Percentiles rank a stretch among this genome's conserved stretches.
Conservation (phyloP, 2,329 filamentous ascomycete genomes). For the Fusarium continuum region DNA sequence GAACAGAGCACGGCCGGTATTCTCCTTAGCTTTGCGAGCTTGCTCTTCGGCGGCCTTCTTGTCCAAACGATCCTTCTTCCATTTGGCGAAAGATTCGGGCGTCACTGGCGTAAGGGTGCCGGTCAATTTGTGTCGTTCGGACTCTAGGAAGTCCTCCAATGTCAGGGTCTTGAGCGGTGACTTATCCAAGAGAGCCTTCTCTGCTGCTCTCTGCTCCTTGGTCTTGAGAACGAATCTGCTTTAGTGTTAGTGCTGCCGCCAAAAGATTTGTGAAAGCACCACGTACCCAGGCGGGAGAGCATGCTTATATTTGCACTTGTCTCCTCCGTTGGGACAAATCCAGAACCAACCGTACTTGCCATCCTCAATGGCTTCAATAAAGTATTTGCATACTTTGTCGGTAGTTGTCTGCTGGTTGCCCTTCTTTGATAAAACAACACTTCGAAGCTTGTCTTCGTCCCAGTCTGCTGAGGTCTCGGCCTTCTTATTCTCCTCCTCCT, state of each 20-base stretch:
- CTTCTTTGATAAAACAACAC: slow-evolving; percentile 94
- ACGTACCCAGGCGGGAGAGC: slow-evolving; percentile 90
- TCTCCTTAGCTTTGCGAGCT: slow-evolving; percentile 90
- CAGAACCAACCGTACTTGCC: slow-evolving; percentile 99
- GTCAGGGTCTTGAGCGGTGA: slow-evolving; percentile 93
- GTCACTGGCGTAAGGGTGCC: slow-evolving; percentile 94
- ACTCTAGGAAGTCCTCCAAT: slow-evolving; percentile 96
- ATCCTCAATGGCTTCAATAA: slow-evolving; percentile 96
- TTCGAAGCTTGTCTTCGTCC: slow-evolving; percentile 95
- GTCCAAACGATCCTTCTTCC: slow-evolving; percentile 93
- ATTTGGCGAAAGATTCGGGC: slow-evolving; percentile 90
- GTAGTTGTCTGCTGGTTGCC: slow-evolving; percentile 95
- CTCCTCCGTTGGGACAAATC: slow-evolving; percentile 93
- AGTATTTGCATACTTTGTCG: slow-evolving; percentile 99
- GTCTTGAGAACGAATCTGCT: slow-evolving; percentile 93
- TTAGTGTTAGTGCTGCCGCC: slow-evolving; percentile 36
- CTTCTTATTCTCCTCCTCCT: slow-evolving; percentile 80
- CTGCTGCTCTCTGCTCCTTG: slow-evolving; percentile 92
- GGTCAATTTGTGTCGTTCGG: slow-evolving; percentile 92
- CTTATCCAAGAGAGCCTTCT: slow-evolving; percentile 96
- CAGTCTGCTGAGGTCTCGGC: slow-evolving; percentile 93
- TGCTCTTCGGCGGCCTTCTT: slow-evolving; percentile 97
- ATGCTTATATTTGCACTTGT: slow-evolving; percentile 99
- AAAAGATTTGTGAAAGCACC: not conserved
- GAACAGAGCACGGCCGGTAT: slow-evolving; percentile 92